Conservation (phyloP, 2,329 filamentous ascomycete genomes). For the Elsinoe fawcettii region DNA sequence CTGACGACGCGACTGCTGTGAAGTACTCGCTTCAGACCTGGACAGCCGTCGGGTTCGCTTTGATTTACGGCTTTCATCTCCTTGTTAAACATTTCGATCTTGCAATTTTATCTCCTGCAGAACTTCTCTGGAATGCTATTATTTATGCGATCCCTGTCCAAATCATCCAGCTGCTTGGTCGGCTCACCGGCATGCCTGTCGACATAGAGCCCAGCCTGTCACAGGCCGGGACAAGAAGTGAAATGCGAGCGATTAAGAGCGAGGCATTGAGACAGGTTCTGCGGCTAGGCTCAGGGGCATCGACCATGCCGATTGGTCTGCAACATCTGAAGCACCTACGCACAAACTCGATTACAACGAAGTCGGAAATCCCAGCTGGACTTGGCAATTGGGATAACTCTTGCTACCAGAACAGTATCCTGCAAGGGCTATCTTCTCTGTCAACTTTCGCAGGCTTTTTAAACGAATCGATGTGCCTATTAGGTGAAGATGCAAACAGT, state of each 20-base stretch:
- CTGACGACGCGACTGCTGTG: neutral
- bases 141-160: constrained; percentile 51
- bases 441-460: constrained; percentile 47
- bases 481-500: constrained; percentile 27
- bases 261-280: constrained; percentile 32
- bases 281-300: constrained; percentile 31
- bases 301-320: neutral
- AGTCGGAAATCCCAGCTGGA: constrained; percentile 46
- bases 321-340: neutral
- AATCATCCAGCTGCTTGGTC: constrained; percentile 50
- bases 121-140: constrained; percentile 54
- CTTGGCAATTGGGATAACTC: constrained; percentile 91
- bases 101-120: constrained; percentile 34
- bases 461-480: constrained; percentile 21
- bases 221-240: neutral
- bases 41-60: constrained; percentile 21
- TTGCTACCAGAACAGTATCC: constrained; percentile 94
- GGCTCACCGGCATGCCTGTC: constrained; percentile 3
- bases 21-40: constrained; percentile 10
- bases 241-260: constrained; percentile 31
- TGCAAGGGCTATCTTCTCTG: constrained; percentile 64
- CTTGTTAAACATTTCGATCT: constrained; percentile 25
- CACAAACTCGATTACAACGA: constrained; percentile 12
- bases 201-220: neutral
- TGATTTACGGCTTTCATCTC: constrained; percentile 28